A percentile compares a stretch with the other conserved stretches of the same genome.
These are phyloP conservation scores for Ophiostoma triangulosporum DNA, from an alignment of 2,329 filamentous ascomycete species.

Conservation along the genomic window DNA sequence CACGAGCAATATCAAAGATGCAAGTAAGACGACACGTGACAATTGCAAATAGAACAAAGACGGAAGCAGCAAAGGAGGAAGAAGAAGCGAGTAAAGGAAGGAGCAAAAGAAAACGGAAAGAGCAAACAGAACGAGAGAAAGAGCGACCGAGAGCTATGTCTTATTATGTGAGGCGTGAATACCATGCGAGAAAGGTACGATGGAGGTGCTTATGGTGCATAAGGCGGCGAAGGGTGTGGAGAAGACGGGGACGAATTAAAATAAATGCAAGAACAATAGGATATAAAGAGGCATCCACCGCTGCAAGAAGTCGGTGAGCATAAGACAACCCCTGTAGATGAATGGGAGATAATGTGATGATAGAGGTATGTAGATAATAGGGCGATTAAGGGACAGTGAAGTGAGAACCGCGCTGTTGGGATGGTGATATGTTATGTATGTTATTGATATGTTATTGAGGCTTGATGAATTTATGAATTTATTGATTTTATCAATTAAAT, in stretches of 20 bases:
- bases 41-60: too few relatives aligned
- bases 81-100: background rate
- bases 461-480: too few relatives aligned
- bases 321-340: constrained; percentile 11
- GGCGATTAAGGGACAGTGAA: background rate
- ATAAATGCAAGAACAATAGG: background rate
- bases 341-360: background rate
- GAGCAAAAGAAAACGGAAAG: background rate
- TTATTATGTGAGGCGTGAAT: background rate
- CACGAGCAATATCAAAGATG: too few relatives aligned
- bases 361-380: background rate
- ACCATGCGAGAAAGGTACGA: background rate
- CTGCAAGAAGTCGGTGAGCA: constrained; percentile 21
- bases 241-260: constrained; percentile 4
- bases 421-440: background rate
- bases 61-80: background rate
- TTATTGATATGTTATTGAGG: too few relatives aligned
- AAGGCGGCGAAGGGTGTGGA: background rate
- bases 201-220: background rate
- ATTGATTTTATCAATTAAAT: background rate
- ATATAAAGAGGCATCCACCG: constrained; percentile 8
- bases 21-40: too few relatives aligned
- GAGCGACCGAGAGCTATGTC: background rate
- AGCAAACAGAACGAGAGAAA: background rate
- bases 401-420: background rate